Evolutionary conservation across 805 yeast species (phyloP).

Genomic region (Candida chauliodis): DNA sequence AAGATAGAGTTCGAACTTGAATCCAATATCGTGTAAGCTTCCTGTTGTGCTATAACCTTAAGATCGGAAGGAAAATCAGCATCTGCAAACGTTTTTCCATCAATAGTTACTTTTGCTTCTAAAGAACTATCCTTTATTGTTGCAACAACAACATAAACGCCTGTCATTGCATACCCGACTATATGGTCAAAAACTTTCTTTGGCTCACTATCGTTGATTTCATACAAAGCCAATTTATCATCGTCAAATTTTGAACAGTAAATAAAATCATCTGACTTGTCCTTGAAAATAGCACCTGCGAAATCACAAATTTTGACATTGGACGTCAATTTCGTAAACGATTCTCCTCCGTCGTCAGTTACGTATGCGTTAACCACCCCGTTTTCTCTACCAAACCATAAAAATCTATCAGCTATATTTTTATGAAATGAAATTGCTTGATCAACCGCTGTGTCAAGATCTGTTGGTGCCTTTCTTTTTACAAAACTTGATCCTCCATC

Average conservation of each 20-base stretch:
- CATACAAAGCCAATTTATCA: conserved; percentile 25
- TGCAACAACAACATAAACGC: conserved; percentile 66
- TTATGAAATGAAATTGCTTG: conserved; percentile 62
- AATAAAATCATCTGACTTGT: conserved; percentile 48
- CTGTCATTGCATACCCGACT: conserved; percentile 71
- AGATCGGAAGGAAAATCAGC: conserved; percentile 72
- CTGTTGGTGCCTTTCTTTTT: conserved; percentile 47
- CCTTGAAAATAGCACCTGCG: conserved; percentile 51
- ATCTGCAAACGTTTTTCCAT: conserved; percentile 73
- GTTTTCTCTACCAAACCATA: conserved; percentile 68
- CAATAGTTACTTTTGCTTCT: conserved; percentile 70
- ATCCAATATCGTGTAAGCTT: conserved; percentile 71
- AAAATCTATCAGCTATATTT: conserved; percentile 50
- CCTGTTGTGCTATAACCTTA: conserved; percentile 42
- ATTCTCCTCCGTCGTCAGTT: conserved; percentile 65
- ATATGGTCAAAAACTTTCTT: conserved; percentile 50
- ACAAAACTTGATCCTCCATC: conserved; percentile 65
- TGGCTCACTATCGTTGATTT: conserved; percentile 51
- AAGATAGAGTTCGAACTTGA: conserved; percentile 70
- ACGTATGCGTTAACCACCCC: conserved; percentile 53
- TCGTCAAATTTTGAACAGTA: conserved; percentile 52
- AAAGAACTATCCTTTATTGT: conserved; percentile 45
- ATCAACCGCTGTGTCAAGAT: conserved; percentile 32
- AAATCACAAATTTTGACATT: conserved; percentile 63
- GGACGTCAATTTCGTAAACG: conserved; percentile 52